Evolutionary conservation across 148 eudicot species (phyloP).

Genomic region (Rhododendron simsii): DNA sequence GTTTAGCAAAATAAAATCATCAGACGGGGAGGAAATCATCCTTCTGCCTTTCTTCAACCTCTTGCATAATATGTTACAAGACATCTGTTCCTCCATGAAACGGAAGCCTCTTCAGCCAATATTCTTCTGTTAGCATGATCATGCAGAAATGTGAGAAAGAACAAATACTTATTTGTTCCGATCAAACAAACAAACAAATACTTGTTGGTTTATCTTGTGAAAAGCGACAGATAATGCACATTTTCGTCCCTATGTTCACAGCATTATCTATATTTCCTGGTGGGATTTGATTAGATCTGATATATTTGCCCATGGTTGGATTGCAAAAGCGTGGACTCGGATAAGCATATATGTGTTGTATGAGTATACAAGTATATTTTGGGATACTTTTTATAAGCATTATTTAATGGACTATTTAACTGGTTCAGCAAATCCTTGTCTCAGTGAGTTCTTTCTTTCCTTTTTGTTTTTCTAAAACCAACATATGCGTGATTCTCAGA

Average conservation of each 20-base stretch:
- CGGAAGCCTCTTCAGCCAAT: neutral
- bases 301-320: neutral
- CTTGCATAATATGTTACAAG: neutral
- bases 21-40: neutral
- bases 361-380: neutral
- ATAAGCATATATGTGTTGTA: neutral
- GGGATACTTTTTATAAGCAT: neutral
- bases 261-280: neutral
- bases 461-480: neutral
- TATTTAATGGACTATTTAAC: neutral
- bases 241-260: neutral
- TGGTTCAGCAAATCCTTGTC: neutral
- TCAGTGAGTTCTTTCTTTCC: neutral
- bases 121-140: neutral
- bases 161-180: neutral
- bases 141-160: neutral
- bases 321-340: neutral
- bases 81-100: neutral
- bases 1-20: neutral
- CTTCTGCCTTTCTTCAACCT: neutral
- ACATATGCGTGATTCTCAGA: conserved; percentile 28
- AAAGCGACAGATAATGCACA: neutral
- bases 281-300: neutral
- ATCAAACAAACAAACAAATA: neutral
- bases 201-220: neutral